Base-by-base conservation (phyloP, 805 yeast species). In the Sugiyamaella smithiae region DNA sequence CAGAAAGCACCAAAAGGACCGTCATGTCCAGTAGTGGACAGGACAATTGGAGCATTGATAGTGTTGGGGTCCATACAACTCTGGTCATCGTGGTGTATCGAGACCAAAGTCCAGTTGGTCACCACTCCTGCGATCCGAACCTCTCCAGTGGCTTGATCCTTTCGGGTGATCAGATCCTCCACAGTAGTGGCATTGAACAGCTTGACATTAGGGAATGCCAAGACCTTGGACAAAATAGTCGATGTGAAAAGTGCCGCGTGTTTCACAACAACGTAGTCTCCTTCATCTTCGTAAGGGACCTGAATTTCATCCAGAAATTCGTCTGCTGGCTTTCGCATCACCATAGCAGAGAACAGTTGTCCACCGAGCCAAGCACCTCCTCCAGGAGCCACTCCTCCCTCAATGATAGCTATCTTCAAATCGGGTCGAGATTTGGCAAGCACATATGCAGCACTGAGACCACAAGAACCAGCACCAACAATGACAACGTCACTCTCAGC, bases 41-140 rank as follows among this genome's bases (percentile, higher is more conserved):
- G 71, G 49, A 84, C 79, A 48, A 85, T 80, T 23, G 73, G 64
- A 41, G 73, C 72, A 60, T 84, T 84, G 71, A 84, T 81, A 52
- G 88, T 84, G 70, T 84, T 83, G 43, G 90, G 89, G 63, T 84
- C 90, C 89, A 84, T 84, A 65, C 90, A 84, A 11, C 85, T 79
- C 66, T 84, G 90, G 48, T 79, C 78, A 63, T 81, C 85, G 61
- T 84, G 90, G 66, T 83, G 82, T 76, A 81, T 74, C 3, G 88
- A 71, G 20, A 84, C 90, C 59, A 84, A 72, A 37, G 90, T 84
- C 90, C 90, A 84, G 75, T 84, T 84, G 60, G 88, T 84, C 38
- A 84, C 90, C 32, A 84, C 90, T 65, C 91, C 91, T 20, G 87
- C 87, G 51, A 83, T 77, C 57, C 84, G 74, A 45, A 83, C 68